Evolutionary conservation across 176 grass and related monocot species (phyloP), one percentile per base, ranked within the genome.

Genomic region (Aegilops sharonensis): DNA sequence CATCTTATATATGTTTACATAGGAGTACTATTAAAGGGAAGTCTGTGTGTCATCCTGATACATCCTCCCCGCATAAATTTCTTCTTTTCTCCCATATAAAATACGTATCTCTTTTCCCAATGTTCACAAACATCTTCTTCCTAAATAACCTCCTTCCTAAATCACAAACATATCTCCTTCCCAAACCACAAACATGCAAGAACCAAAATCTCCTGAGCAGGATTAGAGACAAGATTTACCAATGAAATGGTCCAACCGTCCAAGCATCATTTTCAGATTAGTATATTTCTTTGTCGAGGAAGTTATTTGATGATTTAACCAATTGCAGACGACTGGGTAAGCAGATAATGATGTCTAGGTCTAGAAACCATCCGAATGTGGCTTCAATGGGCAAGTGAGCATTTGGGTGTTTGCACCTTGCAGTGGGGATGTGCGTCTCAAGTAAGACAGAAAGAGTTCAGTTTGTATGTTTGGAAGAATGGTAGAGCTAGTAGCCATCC

Each of bases 241-340:
- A 66, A 35, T 79, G 84, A 90, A 78, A 4, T 68, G 68, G 89
- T 87, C 85, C 32, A 36, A 45, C 21, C 30, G 67, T 62, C 24
- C 27, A n/a, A n/a, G n/a, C n/a, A n/a, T n/a, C n/a, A n/a, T 12
- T 54, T 24, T 34, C 10, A 29, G 18, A 3, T 64, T 8, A 50
- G 40, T 8, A 36, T 31, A 2, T 25, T 79, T 64, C 6, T 40
- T 65, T 64, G 64, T 81, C 62, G 29, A n/a, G 10, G 57, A 66
- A 75, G 57, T 20, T 56, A 63, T 57, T 24, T 75, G 39, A 36
- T 27, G 54, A 18, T 78, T 52, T 42, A 78, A 64, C 64, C n/a
- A 27, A 64, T 56, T 84, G 17, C 18, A 23, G 4, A 74, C n/a
- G 85, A 91, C 80, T 54, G 23, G 34, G 67, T 82, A 87, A 47